Conservation (phyloP, 2,329 filamentous ascomycete species). For the Fusarium longipes region DNA sequence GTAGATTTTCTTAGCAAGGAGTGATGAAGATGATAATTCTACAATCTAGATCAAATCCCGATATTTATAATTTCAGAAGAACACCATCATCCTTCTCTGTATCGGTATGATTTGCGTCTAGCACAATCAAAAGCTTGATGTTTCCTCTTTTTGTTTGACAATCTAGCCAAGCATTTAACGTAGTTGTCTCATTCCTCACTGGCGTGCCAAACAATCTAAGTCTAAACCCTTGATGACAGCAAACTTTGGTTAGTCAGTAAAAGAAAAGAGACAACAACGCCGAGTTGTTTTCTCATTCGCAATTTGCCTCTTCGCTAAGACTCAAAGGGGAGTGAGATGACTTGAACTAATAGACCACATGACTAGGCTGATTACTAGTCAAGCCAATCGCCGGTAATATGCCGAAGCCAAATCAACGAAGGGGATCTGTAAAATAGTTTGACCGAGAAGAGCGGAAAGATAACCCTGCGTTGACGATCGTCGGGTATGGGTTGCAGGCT, state of each 20-base stretch:
- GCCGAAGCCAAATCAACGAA: neutral
- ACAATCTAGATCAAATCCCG: neutral
- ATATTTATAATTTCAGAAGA: neutral
- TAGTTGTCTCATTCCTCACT: neutral
- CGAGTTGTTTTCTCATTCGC: neutral
- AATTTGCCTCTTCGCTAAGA: neutral
- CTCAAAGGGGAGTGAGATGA: neutral
- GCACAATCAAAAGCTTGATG: neutral
- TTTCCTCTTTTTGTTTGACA: neutral
- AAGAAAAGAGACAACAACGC: neutral
- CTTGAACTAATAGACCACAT: neutral
- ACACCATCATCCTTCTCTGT: neutral
- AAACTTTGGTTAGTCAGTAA: neutral
- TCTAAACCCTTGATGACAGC: neutral
- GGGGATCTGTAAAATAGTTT: neutral
- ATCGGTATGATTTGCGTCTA: neutral
- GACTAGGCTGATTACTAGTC: neutral
- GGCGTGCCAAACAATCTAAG: neutral
- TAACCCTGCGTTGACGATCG: neutral
- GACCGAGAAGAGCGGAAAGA: neutral
- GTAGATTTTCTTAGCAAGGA: neutral
- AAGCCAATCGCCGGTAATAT: neutral
- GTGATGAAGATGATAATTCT: neutral
- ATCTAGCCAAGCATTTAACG: neutral
- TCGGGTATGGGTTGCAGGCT: conserved; percentile 8